Conservation (phyloP, 1,284 basidiomycete genomes). For the Cerrena zonata region DNA sequence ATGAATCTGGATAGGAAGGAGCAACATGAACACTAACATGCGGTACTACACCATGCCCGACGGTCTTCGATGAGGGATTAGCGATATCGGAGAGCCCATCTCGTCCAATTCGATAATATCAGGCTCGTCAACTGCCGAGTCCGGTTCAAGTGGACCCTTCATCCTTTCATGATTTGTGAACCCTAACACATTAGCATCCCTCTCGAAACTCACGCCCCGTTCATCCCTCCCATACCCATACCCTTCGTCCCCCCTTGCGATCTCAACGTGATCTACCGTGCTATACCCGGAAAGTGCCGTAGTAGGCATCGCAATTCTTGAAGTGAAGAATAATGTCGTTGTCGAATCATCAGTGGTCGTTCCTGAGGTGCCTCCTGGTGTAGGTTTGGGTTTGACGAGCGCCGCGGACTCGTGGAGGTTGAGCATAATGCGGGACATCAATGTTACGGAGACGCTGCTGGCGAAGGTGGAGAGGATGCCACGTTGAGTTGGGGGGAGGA, state of each 20-base stretch:
- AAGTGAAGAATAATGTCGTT: conserved; percentile 24
- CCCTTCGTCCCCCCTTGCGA: not conserved
- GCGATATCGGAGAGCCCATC: not conserved
- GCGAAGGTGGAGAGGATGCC: conserved; percentile 12
- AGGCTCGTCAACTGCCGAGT: too few relatives aligned
- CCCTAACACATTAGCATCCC: too few relatives aligned
- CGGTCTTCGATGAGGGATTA: not conserved
- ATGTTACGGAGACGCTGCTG: conserved; percentile 13
- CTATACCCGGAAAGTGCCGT: not conserved
- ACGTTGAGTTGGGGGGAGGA: conserved; percentile 3
- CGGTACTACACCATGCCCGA: too few relatives aligned
- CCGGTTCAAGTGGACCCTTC: too few relatives aligned
- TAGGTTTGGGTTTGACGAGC: not conserved
- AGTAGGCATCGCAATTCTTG: conserved; percentile 19
- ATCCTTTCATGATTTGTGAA: too few relatives aligned
- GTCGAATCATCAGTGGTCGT: conserved; percentile 14
- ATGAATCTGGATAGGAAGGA: too few relatives aligned
- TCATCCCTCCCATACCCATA: not conserved
- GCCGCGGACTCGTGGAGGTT: conserved; percentile 8
- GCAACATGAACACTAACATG: too few relatives aligned
- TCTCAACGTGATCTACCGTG: not conserved
- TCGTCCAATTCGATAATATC: not conserved
- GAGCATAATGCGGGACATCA: conserved; percentile 15
- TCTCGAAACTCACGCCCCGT: not conserved
- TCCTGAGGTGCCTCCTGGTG: not conserved